phyloP scores from a whole-genome alignment of 768 basidiomycete genomes.

The Saitozyma podzolica region DNA sequence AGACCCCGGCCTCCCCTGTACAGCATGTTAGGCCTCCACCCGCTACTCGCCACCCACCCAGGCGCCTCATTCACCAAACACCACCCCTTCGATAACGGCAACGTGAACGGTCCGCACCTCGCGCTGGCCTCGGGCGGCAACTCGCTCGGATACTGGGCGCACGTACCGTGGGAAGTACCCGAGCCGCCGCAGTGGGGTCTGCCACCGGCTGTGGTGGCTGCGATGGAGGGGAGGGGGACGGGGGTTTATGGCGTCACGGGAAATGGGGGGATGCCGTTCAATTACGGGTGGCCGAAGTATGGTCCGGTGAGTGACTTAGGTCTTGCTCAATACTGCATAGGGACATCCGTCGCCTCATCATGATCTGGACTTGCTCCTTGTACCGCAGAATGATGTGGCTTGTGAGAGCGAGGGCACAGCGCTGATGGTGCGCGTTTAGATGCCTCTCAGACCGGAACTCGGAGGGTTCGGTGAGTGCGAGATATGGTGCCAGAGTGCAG shows the following conservation, averaged over 20 bases:
- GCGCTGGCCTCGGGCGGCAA: conserved; percentile 30
- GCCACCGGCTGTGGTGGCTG: conserved; percentile 39
- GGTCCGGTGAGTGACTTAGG: conserved; percentile 31
- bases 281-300: conserved; percentile 50
- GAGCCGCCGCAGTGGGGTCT: conserved; percentile 28
- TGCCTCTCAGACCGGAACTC: conserved; percentile 46
- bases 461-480: conserved; percentile 43
- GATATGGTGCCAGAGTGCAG: background rate
- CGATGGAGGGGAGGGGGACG: conserved; percentile 31
- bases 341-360: too few relatives aligned
- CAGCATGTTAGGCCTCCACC: conserved; percentile 12
- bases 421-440: conserved; percentile 17
- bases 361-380: background rate
- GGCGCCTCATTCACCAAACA: conserved; percentile 36
- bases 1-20: too few relatives aligned
- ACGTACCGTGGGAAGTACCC: conserved; percentile 29
- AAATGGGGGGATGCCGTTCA: conserved; percentile 21
- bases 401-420: background rate
- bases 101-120: conserved; percentile 42
- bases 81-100: conserved; percentile 27
- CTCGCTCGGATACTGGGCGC: conserved; percentile 39
- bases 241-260: conserved; percentile 11
- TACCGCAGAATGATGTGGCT: background rate
- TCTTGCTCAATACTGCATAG: too few relatives aligned
- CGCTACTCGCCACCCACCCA: conserved; percentile 39